phyloP scores from a whole-genome alignment of 371 early-diverging fungal genomes.

The Syncephalastrum sp. region DNA sequence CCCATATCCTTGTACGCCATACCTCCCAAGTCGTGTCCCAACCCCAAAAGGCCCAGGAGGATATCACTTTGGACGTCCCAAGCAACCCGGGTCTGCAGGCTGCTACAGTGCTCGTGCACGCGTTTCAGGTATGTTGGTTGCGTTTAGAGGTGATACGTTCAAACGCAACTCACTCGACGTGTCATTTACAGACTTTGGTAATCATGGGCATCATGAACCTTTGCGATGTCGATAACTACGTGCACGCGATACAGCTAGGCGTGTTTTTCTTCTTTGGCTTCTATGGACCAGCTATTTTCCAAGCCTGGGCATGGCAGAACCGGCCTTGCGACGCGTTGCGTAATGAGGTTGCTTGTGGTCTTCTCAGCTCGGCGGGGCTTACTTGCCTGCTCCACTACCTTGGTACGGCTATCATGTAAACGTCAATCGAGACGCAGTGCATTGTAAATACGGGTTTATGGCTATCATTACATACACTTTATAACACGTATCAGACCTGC shows the following conservation, averaged over 20 bases:
- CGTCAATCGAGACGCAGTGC: background rate
- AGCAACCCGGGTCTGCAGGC: no score
- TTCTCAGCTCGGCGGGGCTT: slow-evolving; percentile 16
- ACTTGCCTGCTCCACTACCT: slow-evolving; percentile 11
- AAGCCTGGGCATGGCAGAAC: slow-evolving; percentile 11
- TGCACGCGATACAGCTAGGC: slow-evolving; percentile 18
- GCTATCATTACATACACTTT: no score
- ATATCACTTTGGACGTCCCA: no score
- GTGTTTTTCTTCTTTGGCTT: slow-evolving; percentile 16
- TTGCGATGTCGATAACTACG: slow-evolving; percentile 13
- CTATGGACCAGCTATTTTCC: slow-evolving; percentile 14
- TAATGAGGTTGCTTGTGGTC: slow-evolving; percentile 10
- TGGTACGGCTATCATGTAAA: slow-evolving; percentile 16
- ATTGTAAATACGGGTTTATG: no score
- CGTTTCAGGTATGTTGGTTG: no score
- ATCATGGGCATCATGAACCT: slow-evolving; percentile 24
- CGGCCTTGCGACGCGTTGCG: slow-evolving; percentile 7
- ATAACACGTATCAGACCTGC: no score
- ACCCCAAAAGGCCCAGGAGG: background rate
- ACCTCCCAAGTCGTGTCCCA: no score
- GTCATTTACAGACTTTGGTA: slow-evolving; percentile 15
- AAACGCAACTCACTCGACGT: no score
- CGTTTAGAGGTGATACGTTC: no score
- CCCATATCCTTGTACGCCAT: no score
- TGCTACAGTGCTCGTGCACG: no score